These are phyloP conservation scores for Tetrastigma voinierianum DNA, from an alignment of 164 flowering plant species.

Conservation along the genomic window DNA sequence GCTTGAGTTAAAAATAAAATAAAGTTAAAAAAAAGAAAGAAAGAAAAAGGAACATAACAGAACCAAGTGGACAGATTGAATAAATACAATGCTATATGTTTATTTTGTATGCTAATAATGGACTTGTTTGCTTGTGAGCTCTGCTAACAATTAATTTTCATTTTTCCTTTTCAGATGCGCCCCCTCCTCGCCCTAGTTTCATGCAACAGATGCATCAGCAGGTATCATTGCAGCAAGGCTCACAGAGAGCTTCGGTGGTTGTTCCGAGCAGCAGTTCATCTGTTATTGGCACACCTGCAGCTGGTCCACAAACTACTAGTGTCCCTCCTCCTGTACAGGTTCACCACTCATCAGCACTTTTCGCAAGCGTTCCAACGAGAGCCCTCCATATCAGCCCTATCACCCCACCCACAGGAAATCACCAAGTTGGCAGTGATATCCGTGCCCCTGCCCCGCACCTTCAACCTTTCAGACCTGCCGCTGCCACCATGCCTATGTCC, in stretches of 20 bases:
- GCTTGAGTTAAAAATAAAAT: no score
- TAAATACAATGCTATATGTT: background rate
- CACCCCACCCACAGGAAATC: slow-evolving; percentile 24
- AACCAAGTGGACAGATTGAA: no score
- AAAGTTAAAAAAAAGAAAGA: no score
- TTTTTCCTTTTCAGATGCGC: slow-evolving; percentile 17
- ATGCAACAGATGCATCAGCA: slow-evolving; percentile 30
- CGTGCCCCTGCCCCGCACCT: slow-evolving; percentile 64
- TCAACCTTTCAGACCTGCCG: slow-evolving; percentile 45
- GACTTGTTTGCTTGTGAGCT: background rate
- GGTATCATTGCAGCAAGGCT: slow-evolving; percentile 18
- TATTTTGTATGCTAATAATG: background rate
- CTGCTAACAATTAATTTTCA: slow-evolving; percentile 6
- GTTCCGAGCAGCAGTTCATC: slow-evolving; percentile 6
- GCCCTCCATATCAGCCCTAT: slow-evolving; percentile 21
- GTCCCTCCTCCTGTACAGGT: slow-evolving; percentile 21
- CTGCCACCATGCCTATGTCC: slow-evolving; percentile 10
- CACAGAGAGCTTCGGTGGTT: slow-evolving; percentile 17
- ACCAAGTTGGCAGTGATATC: slow-evolving; percentile 31
- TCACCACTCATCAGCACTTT: slow-evolving; percentile 27
- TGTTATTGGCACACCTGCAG: slow-evolving; percentile 1
- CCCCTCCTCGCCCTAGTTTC: slow-evolving; percentile 10
- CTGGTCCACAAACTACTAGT: slow-evolving; percentile 4
- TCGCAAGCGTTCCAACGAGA: slow-evolving; percentile 22
- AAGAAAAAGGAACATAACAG: no score